Percentiles rank a stretch among this genome's conserved stretches.
Conservation (phyloP, 2,329 filamentous ascomycete genomes). For the Pseudogymnoascus sp. region DNA sequence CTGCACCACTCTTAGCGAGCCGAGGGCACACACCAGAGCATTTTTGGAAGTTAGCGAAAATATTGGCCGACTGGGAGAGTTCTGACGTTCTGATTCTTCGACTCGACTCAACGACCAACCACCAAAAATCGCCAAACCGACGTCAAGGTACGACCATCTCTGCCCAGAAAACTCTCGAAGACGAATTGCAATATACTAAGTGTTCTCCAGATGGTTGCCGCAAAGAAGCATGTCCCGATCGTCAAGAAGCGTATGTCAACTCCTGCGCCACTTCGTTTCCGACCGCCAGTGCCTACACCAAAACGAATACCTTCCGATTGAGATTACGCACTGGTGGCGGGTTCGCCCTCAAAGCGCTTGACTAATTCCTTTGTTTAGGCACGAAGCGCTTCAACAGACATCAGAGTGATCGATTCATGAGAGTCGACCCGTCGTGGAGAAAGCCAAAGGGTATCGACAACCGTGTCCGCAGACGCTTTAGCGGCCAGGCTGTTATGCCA, state of each 20-base stretch:
- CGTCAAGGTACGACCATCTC: slow-evolving; percentile 23
- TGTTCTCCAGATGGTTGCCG: slow-evolving; percentile 78
- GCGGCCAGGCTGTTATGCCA: slow-evolving; percentile 92
- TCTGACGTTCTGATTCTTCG: slow-evolving; percentile 4
- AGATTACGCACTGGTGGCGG: not conserved
- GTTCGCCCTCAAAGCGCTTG: slow-evolving; percentile 22
- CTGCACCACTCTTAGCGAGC: slow-evolving; percentile 20
- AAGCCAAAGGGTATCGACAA: slow-evolving; percentile 99
- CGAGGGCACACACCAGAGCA: slow-evolving; percentile 11
- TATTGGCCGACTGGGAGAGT: slow-evolving; percentile 7
- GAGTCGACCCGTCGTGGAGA: slow-evolving; percentile 86
- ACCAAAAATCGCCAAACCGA: not conserved
- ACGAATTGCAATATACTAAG: slow-evolving; percentile 7
- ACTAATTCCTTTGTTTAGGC: slow-evolving; percentile 49
- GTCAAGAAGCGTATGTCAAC: slow-evolving; percentile 96
- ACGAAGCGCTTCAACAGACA: slow-evolving; percentile 94
- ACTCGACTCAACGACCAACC: slow-evolving; percentile 10
- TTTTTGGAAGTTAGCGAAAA: slow-evolving; percentile 11
- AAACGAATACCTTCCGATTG: not conserved
- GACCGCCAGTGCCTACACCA: not conserved
- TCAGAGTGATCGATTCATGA: slow-evolving; percentile 95
- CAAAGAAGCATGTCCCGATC: slow-evolving; percentile 99
- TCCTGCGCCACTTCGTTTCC: slow-evolving; percentile 11
- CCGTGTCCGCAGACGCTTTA: slow-evolving; percentile 94
- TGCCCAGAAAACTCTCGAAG: not conserved